Base-by-base conservation (phyloP, 176 grass and related monocot species). In the Themeda triandra region DNA sequence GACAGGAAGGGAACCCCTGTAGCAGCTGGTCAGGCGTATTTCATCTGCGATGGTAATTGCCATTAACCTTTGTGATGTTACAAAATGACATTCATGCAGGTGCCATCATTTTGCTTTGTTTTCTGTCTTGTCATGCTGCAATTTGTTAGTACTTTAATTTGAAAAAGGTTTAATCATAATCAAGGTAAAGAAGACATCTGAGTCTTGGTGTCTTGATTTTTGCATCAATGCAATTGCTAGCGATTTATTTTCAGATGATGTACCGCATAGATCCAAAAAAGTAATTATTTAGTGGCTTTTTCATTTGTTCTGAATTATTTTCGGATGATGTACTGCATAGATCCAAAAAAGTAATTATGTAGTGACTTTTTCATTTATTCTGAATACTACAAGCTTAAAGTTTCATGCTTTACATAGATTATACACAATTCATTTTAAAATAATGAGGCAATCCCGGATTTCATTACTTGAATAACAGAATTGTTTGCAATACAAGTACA, bases 21-120 rank as follows among this genome's bases (percentile, higher is more conserved):
- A 59, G 91, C 96, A 75, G 96, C 93, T 62, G 93, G 96, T 65
- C 83, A 98, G 84, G 88, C 91, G 8, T 98, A 98, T 90, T 98
- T 98, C 77, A 95, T 98, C 84, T 93, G 76, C 28, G 92, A 98
- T 87, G 96, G 96, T 98, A 98, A 95, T 76, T 66, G 68, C 4
- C 37, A 23, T 66, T 84, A 78, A 17, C 21, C 69, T 76, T 23
- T 33, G 70, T 49, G 42, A 19, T 45, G 1, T 27, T 13, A 58
- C 24, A 39, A 13, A 62, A 39, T 81, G 66, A 10, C 31, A 69
- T 36, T 85, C 28, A 62, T 74, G 36, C 4, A n/a, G 33, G 13
- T 63, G 39, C 2, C 2, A 25, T 42, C 27, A 8, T 77, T 67
- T 19, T 18, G 21, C 6, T 69, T 62, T 63, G 4, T 1, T 12